phyloP scores from a whole-genome alignment of 305 asterid species.

The Rubia balearica region DNA sequence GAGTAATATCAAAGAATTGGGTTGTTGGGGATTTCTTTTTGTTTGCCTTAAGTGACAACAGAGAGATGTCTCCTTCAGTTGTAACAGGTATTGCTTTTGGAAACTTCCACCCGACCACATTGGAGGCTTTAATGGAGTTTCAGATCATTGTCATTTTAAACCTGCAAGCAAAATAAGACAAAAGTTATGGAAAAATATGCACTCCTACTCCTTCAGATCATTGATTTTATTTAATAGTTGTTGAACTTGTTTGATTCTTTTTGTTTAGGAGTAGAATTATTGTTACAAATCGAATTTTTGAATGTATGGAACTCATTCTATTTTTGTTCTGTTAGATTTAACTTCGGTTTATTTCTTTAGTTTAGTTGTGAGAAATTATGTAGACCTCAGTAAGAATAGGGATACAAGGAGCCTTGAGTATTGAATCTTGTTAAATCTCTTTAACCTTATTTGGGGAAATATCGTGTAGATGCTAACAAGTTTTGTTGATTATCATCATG shows the following conservation, averaged over 20 bases:
- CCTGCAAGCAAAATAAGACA: conserved; percentile 17
- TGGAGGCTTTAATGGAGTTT: conserved; percentile 51
- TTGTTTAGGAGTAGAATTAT: neutral
- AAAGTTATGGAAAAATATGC: no score
- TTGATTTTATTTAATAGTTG: no score
- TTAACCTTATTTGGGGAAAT: neutral
- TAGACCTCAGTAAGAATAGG: no score
- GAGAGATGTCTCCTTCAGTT: conserved; percentile 48
- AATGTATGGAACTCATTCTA: neutral
- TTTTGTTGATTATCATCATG: no score
- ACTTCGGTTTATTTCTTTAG: no score
- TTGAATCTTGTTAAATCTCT: conserved; percentile 16
- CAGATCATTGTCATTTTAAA: conserved; percentile 15
- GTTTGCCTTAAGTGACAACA: conserved; percentile 38
- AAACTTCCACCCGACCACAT: conserved; percentile 57
- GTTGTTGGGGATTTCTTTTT: neutral
- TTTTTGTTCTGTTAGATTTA: neutral
- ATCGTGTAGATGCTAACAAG: no score
- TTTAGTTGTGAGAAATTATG: no score
- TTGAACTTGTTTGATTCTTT: neutral
- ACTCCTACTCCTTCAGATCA: no score
- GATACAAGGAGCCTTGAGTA: conserved; percentile 70
- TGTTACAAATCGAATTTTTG: no score
- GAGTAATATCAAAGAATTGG: no score
- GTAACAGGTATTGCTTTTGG: conserved; percentile 69